These are phyloP conservation scores for Vitis rupestris DNA, from an alignment of 164 flowering plant species.

Conservation along the genomic window DNA sequence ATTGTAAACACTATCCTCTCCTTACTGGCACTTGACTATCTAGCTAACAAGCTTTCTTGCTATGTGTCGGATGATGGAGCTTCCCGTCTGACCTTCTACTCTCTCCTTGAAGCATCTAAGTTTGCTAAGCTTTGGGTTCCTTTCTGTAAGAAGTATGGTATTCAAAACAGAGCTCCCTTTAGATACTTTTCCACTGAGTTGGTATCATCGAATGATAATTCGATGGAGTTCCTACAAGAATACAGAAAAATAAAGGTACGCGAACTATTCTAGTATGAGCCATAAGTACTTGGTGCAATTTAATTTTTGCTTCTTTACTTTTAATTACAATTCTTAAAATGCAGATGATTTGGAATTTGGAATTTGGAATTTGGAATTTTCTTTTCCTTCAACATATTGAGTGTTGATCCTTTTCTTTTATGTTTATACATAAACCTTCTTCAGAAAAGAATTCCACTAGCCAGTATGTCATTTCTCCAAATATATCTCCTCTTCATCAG, in stretches of 20 bases:
- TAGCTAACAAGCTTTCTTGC: slow-evolving; percentile 62
- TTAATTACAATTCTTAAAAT: too few species aligned
- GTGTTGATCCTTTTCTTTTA: too few species aligned
- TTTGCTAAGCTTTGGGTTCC: slow-evolving; percentile 67
- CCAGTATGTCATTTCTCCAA: too few species aligned
- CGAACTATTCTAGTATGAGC: neutral
- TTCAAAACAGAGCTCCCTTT: slow-evolving; percentile 57
- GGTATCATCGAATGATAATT: neutral
- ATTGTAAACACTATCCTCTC: slow-evolving; percentile 66
- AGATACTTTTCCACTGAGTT: slow-evolving; percentile 31
- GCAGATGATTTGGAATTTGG: too few species aligned
- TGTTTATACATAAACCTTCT: too few species aligned
- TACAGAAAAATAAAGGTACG: slow-evolving; percentile 48
- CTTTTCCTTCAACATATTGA: too few species aligned
- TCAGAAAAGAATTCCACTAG: too few species aligned
- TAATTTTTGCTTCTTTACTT: too few species aligned
- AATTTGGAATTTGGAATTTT: too few species aligned
- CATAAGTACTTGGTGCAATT: too few species aligned
- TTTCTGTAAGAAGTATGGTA: slow-evolving; percentile 54
- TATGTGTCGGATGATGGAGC: slow-evolving; percentile 68
- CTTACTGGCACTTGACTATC: slow-evolving; percentile 61
- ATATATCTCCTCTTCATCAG: too few species aligned
- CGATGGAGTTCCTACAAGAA: slow-evolving; percentile 37
- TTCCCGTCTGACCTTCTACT: slow-evolving; percentile 53
- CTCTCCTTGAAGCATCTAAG: slow-evolving; percentile 46